Evolutionary conservation across 768 basidiomycete species (phyloP), one percentile per base, ranked within the genome.

Genomic region (Lactarius pseudohatsudake): DNA sequence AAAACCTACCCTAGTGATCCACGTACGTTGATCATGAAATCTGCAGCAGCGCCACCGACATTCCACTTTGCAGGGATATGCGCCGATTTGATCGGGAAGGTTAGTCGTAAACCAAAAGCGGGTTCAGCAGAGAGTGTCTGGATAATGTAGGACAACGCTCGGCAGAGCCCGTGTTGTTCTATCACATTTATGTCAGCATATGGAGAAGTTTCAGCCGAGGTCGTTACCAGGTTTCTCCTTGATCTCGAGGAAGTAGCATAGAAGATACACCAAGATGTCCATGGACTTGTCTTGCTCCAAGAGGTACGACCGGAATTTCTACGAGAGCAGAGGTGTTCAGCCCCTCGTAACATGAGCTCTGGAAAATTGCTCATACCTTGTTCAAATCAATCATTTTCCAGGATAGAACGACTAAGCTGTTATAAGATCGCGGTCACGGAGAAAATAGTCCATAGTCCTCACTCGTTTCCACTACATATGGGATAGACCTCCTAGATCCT

Each of bases 351-450:
- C 50, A n/a, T 38, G 20, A 36, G 6, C 43, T 5, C 20, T 56
- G 40, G 28, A 55, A 53, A 34, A 16, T 9, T 9, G 50, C 13
- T 57, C 36, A 20, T 36, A 94, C 95, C 81, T 93, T 97, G 79
- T 98, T 98, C 28, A 93, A 76, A 69, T 98, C 96, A 45, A 97
- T 79, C 76, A 94, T 85, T 77, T 95, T 92, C 96, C 96, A 98
- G 59, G 96, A 83, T 64, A 93, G 80, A 15, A 91, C 80, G 50
- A 92, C 92, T 91, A 69, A 11, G 40, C 54, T 38, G 41, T n/a
- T 15, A 26, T 58, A 40, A 60, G 47, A 34, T 4, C 26, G 6
- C 30, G 40, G 36, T 38, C 41, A 4, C 40, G 8, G 18, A n/a
- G n/a, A n/a, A n/a, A n/a, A n/a, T n/a, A 61, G 41, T 56, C 41